phyloP scores from a whole-genome alignment of 1,284 basidiomycete species.

The Ganoderma leucocontextum region DNA sequence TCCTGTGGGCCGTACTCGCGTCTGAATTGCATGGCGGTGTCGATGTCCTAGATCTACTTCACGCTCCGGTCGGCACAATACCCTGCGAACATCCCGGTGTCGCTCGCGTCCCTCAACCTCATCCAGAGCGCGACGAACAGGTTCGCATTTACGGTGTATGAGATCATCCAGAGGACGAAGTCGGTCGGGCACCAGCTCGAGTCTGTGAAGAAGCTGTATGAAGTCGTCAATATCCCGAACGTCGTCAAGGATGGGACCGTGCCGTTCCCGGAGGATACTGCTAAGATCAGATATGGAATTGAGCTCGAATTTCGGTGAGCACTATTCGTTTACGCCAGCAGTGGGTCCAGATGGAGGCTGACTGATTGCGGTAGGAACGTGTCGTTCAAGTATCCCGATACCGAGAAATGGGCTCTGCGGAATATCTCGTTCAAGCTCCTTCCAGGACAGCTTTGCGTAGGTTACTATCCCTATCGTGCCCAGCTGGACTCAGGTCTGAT shows the following conservation, averaged over 20 bases:
- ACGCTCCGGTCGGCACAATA: slow-evolving; percentile 75
- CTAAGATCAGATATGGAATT: slow-evolving; percentile 60
- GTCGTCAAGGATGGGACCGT: slow-evolving; percentile 62
- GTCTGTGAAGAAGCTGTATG: slow-evolving; percentile 69
- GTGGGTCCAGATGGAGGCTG: neutral
- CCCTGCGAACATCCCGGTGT: slow-evolving; percentile 74
- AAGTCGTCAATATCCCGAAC: slow-evolving; percentile 70
- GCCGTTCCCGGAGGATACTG: slow-evolving; percentile 70
- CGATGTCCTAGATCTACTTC: slow-evolving; percentile 64
- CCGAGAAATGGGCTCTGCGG: slow-evolving; percentile 62
- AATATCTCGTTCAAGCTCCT: slow-evolving; percentile 75
- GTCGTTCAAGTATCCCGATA: slow-evolving; percentile 75
- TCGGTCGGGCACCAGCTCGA: slow-evolving; percentile 66
- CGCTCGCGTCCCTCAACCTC: slow-evolving; percentile 74
- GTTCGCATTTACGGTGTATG: slow-evolving; percentile 60
- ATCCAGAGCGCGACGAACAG: slow-evolving; percentile 65
- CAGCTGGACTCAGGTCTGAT: neutral
- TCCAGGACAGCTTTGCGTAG: slow-evolving; percentile 77
- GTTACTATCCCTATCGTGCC: slow-evolving; percentile 39
- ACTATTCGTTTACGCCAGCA: too few species aligned
- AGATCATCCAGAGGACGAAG: slow-evolving; percentile 61
- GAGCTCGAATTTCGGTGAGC: slow-evolving; percentile 71
- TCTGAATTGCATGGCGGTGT: slow-evolving; percentile 56
- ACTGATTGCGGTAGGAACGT: slow-evolving; percentile 62
- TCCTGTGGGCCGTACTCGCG: neutral